Percentiles rank a stretch among this genome's conserved stretches.
phyloP scores from a whole-genome alignment of 352 stramenopile species.

The Aphanomyces euteiches region DNA sequence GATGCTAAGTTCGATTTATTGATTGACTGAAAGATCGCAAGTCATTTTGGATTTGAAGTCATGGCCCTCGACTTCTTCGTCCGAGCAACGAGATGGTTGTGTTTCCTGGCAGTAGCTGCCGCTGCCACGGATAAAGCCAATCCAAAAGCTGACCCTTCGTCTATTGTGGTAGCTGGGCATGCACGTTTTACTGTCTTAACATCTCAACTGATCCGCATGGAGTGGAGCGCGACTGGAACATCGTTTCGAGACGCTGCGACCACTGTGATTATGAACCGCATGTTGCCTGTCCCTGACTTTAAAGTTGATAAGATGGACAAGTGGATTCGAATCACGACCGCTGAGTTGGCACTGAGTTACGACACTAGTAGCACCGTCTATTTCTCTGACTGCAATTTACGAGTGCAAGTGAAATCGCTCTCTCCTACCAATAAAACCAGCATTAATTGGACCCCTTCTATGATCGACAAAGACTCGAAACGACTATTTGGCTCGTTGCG shows the following conservation, averaged over 20 bases:
- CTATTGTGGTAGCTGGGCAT: constrained; percentile 31
- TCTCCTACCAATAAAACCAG: not conserved
- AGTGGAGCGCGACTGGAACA: constrained; percentile 29
- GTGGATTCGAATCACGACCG: constrained; percentile 32
- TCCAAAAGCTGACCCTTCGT: constrained; percentile 21
- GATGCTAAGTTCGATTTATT: too few relatives aligned
- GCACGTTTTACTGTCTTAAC: constrained; percentile 45
- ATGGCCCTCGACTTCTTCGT: not conserved
- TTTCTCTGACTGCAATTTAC: constrained; percentile 37
- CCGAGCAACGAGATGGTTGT: not conserved
- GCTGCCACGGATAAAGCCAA: not conserved
- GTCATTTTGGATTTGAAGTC: not conserved
- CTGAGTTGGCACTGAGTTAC: constrained; percentile 32
- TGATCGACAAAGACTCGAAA: constrained; percentile 32
- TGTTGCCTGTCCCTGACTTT: constrained; percentile 32
- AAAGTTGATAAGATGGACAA: constrained; percentile 24
- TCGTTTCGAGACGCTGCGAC: constrained; percentile 35
- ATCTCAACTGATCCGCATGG: constrained; percentile 38
- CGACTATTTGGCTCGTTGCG: constrained; percentile 41
- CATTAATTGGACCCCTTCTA: constrained; percentile 32
- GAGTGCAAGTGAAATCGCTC: constrained; percentile 27
- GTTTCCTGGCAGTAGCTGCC: not conserved
- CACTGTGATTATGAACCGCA: constrained; percentile 33
- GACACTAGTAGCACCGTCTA: constrained; percentile 29
- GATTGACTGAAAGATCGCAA: not conserved